Conservation (phyloP, 148 eudicot genomes). For the Silene latifolia region DNA sequence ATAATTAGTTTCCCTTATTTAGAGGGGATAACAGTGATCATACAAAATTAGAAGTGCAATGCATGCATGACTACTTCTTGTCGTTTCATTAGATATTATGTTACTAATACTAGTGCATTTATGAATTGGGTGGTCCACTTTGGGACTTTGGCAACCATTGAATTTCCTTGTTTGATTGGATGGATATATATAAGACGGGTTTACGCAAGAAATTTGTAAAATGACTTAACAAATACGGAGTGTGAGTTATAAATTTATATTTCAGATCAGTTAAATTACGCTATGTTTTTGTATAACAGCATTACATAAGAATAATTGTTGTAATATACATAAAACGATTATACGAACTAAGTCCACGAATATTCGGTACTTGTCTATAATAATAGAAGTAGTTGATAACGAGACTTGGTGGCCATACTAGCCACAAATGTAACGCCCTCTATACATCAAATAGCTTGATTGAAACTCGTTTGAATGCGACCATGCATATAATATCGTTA, state of each 20-base stretch:
- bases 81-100: conserved; percentile 17
- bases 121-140: conserved; percentile 2
- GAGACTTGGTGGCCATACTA: neutral
- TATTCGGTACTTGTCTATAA: neutral
- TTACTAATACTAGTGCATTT: neutral
- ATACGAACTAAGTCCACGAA: neutral
- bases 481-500: neutral
- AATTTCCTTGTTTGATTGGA: neutral
- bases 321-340: neutral
- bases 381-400: too few species aligned
- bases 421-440: neutral
- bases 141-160: conserved; percentile 10
- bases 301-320: too few species aligned
- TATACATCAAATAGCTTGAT: neutral
- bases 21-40: conserved; percentile 13
- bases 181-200: too few species aligned
- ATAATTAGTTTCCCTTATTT: neutral
- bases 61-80: neutral
- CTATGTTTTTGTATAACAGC: too few species aligned
- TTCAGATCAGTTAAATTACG: too few species aligned
- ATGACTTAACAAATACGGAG: too few species aligned
- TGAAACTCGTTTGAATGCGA: neutral
- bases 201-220: too few species aligned
- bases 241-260: too few species aligned
- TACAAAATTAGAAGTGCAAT: neutral